Conservation (phyloP, 257 asterid species). For the Ilex aquifolium region DNA sequence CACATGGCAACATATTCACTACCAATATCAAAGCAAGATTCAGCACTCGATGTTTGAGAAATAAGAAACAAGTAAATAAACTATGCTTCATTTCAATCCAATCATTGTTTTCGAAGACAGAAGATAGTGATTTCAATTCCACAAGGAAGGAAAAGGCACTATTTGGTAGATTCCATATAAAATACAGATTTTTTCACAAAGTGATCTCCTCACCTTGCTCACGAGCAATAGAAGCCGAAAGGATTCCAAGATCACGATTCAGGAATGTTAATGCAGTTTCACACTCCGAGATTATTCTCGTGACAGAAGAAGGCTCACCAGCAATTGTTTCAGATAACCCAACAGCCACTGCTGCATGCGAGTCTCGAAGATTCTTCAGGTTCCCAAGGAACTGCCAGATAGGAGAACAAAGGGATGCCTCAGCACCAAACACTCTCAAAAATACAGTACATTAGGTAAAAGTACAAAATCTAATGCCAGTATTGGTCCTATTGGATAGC, state of each 20-base stretch:
- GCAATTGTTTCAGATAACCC: constrained; percentile 76
- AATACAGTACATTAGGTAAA: too few relatives aligned
- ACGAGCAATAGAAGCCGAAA: constrained; percentile 88
- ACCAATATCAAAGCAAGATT: too few relatives aligned
- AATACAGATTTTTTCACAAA: constrained; percentile 15
- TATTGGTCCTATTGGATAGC: too few relatives aligned
- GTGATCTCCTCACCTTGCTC: constrained; percentile 57
- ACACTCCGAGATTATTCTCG: constrained; percentile 86
- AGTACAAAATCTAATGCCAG: too few relatives aligned
- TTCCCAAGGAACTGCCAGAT: constrained; percentile 71
- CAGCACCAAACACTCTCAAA: not conserved
- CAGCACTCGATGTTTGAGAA: too few relatives aligned
- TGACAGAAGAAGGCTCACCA: constrained; percentile 87
- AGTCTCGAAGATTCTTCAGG: constrained; percentile 92
- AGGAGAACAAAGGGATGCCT: constrained; percentile 1
- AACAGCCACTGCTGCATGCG: constrained; percentile 83
- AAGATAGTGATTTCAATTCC: too few relatives aligned
- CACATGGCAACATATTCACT: too few relatives aligned
- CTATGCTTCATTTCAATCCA: too few relatives aligned
- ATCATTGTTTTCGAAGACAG: too few relatives aligned
- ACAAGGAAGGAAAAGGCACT: too few relatives aligned
- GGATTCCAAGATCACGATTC: constrained; percentile 87
- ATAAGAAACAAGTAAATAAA: too few relatives aligned
- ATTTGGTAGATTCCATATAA: too few relatives aligned
- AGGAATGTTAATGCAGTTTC: constrained; percentile 78